Percentiles rank a stretch among this genome's conserved stretches.
Conservation (phyloP, 371 early-diverging fungal genomes). For the Mucor indicus region DNA sequence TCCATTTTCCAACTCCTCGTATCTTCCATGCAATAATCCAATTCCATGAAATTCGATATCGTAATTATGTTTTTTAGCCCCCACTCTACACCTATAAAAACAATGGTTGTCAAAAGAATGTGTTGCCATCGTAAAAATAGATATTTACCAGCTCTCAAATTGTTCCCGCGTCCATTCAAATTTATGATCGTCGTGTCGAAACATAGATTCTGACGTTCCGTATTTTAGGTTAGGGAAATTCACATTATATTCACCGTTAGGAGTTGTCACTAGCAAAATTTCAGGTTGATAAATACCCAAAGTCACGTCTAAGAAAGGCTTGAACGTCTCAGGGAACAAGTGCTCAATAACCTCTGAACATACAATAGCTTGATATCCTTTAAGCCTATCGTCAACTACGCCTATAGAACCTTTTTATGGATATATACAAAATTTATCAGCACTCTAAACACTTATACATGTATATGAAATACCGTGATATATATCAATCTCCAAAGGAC, state of each 20-base stretch:
- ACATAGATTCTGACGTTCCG: constrained; percentile 59
- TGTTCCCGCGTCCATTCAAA: constrained; percentile 92
- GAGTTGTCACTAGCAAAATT: constrained; percentile 68
- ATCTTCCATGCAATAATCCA: constrained; percentile 49
- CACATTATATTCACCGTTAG: constrained; percentile 90
- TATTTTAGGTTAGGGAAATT: constrained; percentile 74
- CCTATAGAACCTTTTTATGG: constrained; percentile 53
- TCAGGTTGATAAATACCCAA: constrained; percentile 69
- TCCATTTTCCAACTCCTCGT: constrained; percentile 46
- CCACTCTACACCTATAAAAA: constrained; percentile 38
- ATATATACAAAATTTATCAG: not conserved
- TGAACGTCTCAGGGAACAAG: constrained; percentile 54
- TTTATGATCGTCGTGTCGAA: constrained; percentile 86
- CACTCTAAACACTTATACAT: not conserved
- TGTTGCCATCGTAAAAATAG: not conserved
- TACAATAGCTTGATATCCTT: constrained; percentile 56
- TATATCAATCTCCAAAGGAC: constrained; percentile 49
- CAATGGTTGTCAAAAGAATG: too few relatives aligned
- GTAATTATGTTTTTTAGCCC: constrained; percentile 66
- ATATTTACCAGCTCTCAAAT: constrained; percentile 72
- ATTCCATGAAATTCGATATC: constrained; percentile 65
- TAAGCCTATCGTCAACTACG: constrained; percentile 37
- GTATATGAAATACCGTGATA: constrained; percentile 44
- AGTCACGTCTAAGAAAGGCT: constrained; percentile 51
- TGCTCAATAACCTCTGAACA: constrained; percentile 83